A percentile compares a stretch with the other conserved stretches of the same genome.
These are phyloP conservation scores for Sporisorium scitamineum DNA, from an alignment of 1,284 basidiomycete species.

Conservation along the genomic window DNA sequence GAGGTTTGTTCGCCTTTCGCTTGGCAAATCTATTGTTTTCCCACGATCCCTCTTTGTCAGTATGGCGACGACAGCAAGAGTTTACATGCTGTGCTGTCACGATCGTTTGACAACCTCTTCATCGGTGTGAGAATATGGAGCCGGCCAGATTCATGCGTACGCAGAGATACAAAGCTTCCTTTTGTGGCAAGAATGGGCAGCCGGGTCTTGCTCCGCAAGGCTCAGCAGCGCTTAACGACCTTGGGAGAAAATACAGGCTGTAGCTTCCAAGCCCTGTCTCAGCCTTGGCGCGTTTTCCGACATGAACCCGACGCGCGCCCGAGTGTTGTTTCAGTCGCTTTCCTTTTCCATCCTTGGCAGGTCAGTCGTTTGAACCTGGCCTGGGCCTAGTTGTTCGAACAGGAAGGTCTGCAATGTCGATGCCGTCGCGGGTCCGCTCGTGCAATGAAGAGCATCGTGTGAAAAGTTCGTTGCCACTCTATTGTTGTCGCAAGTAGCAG, in stretches of 20 bases:
- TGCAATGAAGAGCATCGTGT: too few species aligned
- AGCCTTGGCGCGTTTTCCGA: conserved; percentile 7
- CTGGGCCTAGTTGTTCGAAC: too few species aligned
- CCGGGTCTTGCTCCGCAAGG: neutral
- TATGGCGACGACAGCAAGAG: neutral
- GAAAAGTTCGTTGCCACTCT: neutral
- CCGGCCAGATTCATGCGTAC: too few species aligned
- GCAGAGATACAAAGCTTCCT: neutral
- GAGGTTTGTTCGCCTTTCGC: neutral
- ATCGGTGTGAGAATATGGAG: too few species aligned
- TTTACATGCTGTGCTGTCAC: neutral
- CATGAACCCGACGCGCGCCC: conserved; percentile 8
- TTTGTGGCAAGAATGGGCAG: neutral
- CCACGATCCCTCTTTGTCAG: neutral
- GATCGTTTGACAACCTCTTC: neutral
- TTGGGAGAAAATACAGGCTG: neutral
- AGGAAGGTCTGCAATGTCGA: too few species aligned
- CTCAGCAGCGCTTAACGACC: neutral
- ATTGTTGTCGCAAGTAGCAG: too few species aligned
- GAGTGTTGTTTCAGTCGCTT: neutral
- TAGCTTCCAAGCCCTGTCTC: neutral
- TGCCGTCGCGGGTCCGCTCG: too few species aligned
- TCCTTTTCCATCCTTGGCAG: neutral
- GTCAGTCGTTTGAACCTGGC: neutral
- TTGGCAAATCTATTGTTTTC: neutral